phyloP scores from a whole-genome alignment of 257 asterid genomes.

The Penstemon barbatus region DNA sequence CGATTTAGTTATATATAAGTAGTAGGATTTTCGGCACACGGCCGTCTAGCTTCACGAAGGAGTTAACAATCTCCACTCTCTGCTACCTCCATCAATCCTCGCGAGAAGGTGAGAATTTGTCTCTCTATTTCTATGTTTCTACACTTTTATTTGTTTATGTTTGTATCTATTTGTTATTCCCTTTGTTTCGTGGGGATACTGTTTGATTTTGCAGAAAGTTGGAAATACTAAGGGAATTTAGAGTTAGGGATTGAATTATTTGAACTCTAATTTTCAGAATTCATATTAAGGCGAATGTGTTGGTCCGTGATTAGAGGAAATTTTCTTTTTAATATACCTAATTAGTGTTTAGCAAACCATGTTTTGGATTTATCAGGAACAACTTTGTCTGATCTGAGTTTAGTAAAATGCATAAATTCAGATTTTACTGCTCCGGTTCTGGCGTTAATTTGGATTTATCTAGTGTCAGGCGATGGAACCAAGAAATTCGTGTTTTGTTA shows the following conservation, averaged over 20 bases:
- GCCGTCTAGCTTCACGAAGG: too few species aligned
- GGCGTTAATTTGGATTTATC: too few species aligned
- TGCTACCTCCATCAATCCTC: not conserved
- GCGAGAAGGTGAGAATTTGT: not conserved
- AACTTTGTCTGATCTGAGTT: not conserved
- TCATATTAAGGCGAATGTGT: not conserved
- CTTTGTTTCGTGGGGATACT: not conserved
- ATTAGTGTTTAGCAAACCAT: not conserved
- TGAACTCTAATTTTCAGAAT: slow-evolving; percentile 10
- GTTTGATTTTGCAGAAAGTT: not conserved
- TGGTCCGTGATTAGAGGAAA: not conserved
- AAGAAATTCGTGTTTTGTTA: too few species aligned
- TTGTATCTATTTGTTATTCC: not conserved
- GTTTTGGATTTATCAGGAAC: not conserved
- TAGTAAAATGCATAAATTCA: too few species aligned
- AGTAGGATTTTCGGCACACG: too few species aligned
- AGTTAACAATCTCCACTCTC: not conserved
- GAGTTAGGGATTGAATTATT: not conserved
- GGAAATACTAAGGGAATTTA: not conserved
- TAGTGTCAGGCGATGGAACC: too few species aligned
- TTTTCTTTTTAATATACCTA: not conserved
- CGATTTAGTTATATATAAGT: too few species aligned
- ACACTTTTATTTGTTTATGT: not conserved
- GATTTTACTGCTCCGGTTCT: too few species aligned
- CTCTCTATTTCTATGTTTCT: not conserved